Evolutionary conservation across 2,329 filamentous ascomycete genomes (phyloP), one percentile per base, ranked within the genome.

Genomic region (Canariomyces notabilis): DNA sequence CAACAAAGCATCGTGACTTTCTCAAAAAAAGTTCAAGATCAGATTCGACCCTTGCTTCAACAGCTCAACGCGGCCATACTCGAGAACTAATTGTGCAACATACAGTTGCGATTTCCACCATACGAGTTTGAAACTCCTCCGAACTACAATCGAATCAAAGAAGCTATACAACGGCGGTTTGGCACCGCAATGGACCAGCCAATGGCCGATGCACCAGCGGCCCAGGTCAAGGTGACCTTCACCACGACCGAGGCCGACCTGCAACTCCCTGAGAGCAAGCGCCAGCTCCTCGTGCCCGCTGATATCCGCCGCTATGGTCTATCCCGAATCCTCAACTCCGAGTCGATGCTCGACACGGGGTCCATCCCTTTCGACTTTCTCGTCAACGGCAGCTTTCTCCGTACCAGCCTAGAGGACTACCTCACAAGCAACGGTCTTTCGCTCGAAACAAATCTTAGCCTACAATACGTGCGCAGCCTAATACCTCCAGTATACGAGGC

Each of bases 381-480:
- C 58, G 84, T 95, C 69, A 93, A 96, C 67, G 93, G 93, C 65
- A 83, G 85, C 61, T 96, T 95, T 67, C 79, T 98, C 42, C 85
- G 87, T 52, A 87, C 89, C 20, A 89, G 87, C 15, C 80, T 98
- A 56, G 88, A 95, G 64, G 87, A 96, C 61, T 95, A 95, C 68
- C 80, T 98, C 50, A 83, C 83, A 14, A 74, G 82, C 52, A 87
- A 93, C 61, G 91, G 91, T 40, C 83, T 97, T 51, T 95, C 89
- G 16, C 80, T 89, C 34, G 93, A 98, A 72, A 86, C 84, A 4
- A 91, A 85, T 4, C 71, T 98, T 42, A 85, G 84, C 29, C 77
- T 98, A 47, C 90, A 97, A 72, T 98, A 97, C 67, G 89, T 96
- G 29, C 85, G 89, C 59, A 93, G 89, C 53, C 73, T 96, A 57